Conservation (phyloP, 345 rosid species). For the Microthlaspi erraticum region DNA sequence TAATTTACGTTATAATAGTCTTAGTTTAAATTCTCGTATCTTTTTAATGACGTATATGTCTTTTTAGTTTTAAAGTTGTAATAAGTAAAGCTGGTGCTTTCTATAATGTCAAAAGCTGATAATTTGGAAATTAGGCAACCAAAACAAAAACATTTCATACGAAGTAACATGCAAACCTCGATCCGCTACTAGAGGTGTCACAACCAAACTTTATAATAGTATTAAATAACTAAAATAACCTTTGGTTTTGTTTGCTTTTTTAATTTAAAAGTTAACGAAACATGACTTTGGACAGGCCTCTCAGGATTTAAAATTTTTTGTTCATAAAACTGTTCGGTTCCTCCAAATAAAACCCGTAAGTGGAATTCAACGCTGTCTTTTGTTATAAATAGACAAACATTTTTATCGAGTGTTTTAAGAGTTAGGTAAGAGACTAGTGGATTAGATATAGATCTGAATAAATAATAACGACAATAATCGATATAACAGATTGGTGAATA, state of each 20-base stretch:
- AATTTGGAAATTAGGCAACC: conserved; percentile 45
- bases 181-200: conserved; percentile 44
- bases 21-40: conserved; percentile 31
- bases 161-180: conserved; percentile 50
- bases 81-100: conserved; percentile 38
- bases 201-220: conserved; percentile 11
- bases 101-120: conserved; percentile 43
- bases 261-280: not conserved
- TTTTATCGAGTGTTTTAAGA: conserved; percentile 7
- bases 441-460: conserved; percentile 30
- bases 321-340: not conserved
- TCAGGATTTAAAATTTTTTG: not conserved
- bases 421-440: conserved; percentile 42
- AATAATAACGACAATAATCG: conserved; percentile 36
- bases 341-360: not conserved
- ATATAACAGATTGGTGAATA: conserved; percentile 11
- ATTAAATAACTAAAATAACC: not conserved
- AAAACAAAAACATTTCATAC: conserved; percentile 45
- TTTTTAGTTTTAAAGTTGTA: conserved; percentile 34
- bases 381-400: conserved; percentile 6
- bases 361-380: not conserved
- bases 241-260: not conserved
- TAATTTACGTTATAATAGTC: conserved; percentile 38
- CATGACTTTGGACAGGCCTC: conserved; percentile 12
- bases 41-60: conserved; percentile 45